phyloP scores from a whole-genome alignment of 2,329 filamentous ascomycete species.

The Parastagonospora nodorum region DNA sequence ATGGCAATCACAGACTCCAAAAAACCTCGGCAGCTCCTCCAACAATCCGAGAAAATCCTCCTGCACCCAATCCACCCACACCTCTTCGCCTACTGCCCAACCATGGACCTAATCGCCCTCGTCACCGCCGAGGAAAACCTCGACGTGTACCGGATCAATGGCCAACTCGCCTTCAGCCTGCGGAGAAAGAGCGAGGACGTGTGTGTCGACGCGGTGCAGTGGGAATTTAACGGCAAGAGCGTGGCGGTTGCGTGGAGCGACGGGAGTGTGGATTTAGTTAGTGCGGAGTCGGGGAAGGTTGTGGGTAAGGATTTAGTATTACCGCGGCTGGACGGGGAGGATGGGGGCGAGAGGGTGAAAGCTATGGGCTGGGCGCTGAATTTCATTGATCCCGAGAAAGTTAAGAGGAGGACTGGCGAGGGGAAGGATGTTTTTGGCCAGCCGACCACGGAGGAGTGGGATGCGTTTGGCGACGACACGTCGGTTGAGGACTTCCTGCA shows the following conservation, averaged over 20 bases:
- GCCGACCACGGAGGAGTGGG: conserved; percentile 41
- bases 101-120: conserved; percentile 80
- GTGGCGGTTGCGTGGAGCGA: conserved; percentile 86
- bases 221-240: conserved; percentile 65
- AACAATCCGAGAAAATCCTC: conserved; percentile 50
- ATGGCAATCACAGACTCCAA: conserved; percentile 11
- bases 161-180: conserved; percentile 68
- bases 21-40: conserved; percentile 30
- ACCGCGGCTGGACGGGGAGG: conserved; percentile 11
- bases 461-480: conserved; percentile 38
- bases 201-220: conserved; percentile 47
- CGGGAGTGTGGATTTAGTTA: conserved; percentile 75
- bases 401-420: conserved; percentile 49
- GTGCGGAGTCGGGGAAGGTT: conserved; percentile 79
- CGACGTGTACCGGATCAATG: conserved; percentile 77
- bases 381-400: conserved; percentile 56
- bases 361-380: conserved; percentile 62
- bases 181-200: conserved; percentile 46
- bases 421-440: conserved; percentile 23
- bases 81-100: conserved; percentile 77
- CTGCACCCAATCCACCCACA: conserved; percentile 57
- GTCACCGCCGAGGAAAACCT: conserved; percentile 72
- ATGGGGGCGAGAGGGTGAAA: conserved; percentile 36
- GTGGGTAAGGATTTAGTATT: conserved; percentile 63
- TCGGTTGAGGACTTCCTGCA: conserved; percentile 49